phyloP scores from a whole-genome alignment of 345 rosid genomes.

The Brassica juncea region DNA sequence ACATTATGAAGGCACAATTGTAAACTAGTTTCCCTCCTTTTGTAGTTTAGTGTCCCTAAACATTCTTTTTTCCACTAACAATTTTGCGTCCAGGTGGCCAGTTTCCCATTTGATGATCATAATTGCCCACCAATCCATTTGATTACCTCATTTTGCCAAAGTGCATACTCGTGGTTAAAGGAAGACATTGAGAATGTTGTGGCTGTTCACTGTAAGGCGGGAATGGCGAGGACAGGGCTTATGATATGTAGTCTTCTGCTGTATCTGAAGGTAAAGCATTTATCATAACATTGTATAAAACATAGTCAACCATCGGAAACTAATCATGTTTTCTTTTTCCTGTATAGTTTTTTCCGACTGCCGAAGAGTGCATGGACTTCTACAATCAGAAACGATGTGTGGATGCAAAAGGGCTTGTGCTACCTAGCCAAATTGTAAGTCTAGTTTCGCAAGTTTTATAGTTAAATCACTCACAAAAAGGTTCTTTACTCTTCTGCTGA shows the following conservation, averaged over 20 bases:
- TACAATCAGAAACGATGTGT: slow-evolving; percentile 85
- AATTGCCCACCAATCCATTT: slow-evolving; percentile 88
- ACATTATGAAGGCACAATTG: background rate
- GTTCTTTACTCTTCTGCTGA: slow-evolving; percentile 5
- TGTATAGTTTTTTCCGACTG: slow-evolving; percentile 78
- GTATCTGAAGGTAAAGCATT: slow-evolving; percentile 58
- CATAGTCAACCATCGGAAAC: slow-evolving; percentile 12
- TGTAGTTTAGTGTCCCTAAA: background rate
- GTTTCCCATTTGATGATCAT: slow-evolving; percentile 91
- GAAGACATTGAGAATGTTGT: slow-evolving; percentile 92
- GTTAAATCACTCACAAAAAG: background rate
- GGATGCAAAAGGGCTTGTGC: slow-evolving; percentile 83
- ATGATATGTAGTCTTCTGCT: slow-evolving; percentile 89
- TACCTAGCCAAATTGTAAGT: slow-evolving; percentile 90
- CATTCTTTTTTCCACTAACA: background rate
- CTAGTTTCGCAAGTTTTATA: slow-evolving; percentile 6
- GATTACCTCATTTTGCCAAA: slow-evolving; percentile 73
- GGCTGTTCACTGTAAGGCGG: slow-evolving; percentile 91
- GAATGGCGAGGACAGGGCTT: slow-evolving; percentile 93
- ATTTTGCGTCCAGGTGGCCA: slow-evolving; percentile 61
- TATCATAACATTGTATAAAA: slow-evolving; percentile 10
- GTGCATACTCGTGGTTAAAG: slow-evolving; percentile 88
- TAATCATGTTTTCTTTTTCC: slow-evolving; percentile 19
- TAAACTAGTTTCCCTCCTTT: background rate
- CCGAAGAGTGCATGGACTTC: slow-evolving; percentile 86